Evolutionary conservation across 257 asterid species (phyloP).

Genomic region (Solanum gracilifrons): DNA sequence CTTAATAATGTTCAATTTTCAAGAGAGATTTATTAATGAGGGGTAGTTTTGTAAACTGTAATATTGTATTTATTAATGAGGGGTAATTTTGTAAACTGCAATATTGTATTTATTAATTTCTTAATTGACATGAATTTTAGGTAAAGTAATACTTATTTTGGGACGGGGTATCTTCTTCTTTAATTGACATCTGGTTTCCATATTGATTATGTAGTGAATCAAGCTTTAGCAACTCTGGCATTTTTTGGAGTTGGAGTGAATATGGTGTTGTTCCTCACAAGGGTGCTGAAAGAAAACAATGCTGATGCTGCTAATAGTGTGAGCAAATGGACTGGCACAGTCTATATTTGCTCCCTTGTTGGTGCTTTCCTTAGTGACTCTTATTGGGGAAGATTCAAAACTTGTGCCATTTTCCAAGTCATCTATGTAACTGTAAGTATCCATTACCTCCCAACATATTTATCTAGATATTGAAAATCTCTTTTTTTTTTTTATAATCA

Average conservation of each 20-base stretch:
- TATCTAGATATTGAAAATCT: background rate
- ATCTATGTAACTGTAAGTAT: constrained; percentile 66
- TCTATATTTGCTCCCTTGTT: constrained; percentile 84
- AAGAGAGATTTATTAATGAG: background rate
- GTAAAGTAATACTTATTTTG: background rate
- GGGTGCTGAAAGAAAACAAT: constrained; percentile 72
- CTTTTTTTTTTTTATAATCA: background rate
- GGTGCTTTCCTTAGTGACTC: constrained; percentile 96
- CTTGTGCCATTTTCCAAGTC: constrained; percentile 81
- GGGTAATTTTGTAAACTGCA: background rate
- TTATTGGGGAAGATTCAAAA: constrained; percentile 89
- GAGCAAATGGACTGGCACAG: constrained; percentile 98
- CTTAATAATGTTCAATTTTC: background rate
- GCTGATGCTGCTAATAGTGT: constrained; percentile 93
- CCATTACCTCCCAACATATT: background rate
- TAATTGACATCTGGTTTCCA: background rate
- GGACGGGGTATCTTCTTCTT: background rate
- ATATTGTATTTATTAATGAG: too few relatives aligned
- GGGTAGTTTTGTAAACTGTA: background rate
- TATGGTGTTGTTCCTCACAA: constrained; percentile 76
- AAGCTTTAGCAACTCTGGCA: constrained; percentile 95
- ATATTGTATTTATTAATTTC: too few relatives aligned
- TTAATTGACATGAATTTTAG: background rate
- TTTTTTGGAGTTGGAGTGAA: constrained; percentile 93
- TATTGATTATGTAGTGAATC: constrained; percentile 48